These are phyloP conservation scores for Panicum hallii DNA, from an alignment of 202 grass and related monocot species.

Conservation along the genomic window DNA sequence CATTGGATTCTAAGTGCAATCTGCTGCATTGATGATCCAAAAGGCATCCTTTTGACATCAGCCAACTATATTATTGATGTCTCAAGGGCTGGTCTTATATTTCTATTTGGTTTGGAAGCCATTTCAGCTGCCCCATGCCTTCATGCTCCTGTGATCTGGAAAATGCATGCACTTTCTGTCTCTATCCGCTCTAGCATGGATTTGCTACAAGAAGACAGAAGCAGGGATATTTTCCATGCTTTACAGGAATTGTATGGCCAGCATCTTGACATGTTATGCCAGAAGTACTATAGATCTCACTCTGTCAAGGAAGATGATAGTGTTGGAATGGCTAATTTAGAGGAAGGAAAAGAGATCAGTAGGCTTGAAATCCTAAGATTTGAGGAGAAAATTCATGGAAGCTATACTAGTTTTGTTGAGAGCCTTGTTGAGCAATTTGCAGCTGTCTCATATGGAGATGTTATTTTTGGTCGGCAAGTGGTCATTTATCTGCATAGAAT, in stretches of 20 bases:
- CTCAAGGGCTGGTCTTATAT: conserved; percentile 78
- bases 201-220: conserved; percentile 80
- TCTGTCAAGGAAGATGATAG: conserved; percentile 37
- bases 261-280: conserved; percentile 48
- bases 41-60: conserved; percentile 39
- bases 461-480: conserved; percentile 84
- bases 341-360: conserved; percentile 32
- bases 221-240: conserved; percentile 71
- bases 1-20: conserved; percentile 95
- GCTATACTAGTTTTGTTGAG: conserved; percentile 88
- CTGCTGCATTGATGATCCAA: conserved; percentile 67
- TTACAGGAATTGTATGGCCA: conserved; percentile 88
- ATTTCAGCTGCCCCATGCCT: conserved; percentile 58
- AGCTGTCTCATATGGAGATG: conserved; percentile 85
- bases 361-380: conserved; percentile 70
- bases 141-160: conserved; percentile 80
- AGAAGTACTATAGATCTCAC: conserved; percentile 30
- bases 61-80: conserved; percentile 55
- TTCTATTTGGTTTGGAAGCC: conserved; percentile 82
- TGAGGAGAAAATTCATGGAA: conserved; percentile 81
- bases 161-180: conserved; percentile 87
- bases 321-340: conserved; percentile 5
- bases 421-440: conserved; percentile 83
- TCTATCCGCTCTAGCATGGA: conserved; percentile 70
- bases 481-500: conserved; percentile 81